Conservation (phyloP, 2,329 filamentous ascomycete genomes). For the Gnomoniopsis smithogilvyi region DNA sequence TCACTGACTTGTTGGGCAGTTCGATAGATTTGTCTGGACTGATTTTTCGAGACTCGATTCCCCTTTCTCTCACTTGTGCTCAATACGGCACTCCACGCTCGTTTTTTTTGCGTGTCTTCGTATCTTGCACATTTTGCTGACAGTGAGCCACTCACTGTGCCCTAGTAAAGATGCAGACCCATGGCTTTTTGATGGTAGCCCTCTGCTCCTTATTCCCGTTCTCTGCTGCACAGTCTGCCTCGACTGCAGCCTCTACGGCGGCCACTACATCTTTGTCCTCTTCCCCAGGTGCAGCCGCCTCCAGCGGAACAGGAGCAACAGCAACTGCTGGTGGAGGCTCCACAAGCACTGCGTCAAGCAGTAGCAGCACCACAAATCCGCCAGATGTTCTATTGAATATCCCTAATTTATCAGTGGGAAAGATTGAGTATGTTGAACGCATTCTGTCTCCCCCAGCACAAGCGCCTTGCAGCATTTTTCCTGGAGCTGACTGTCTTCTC, state of each 20-base stretch:
- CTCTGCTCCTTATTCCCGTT: constrained; percentile 28
- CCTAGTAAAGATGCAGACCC: constrained; percentile 18
- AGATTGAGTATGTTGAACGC: constrained; percentile 42
- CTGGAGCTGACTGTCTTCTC: neutral
- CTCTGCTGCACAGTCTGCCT: constrained; percentile 30
- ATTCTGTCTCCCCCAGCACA: too few species aligned
- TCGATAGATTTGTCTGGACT: too few species aligned
- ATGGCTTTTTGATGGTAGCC: constrained; percentile 24
- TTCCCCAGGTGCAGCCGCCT: constrained; percentile 9
- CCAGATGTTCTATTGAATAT: constrained; percentile 58
- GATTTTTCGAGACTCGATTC: neutral
- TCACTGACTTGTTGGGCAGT: neutral
- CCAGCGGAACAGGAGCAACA: constrained; percentile 18
- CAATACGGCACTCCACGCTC: neutral
- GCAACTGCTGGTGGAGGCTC: constrained; percentile 12
- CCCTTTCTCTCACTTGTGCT: neutral
- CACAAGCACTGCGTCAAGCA: constrained; percentile 20
- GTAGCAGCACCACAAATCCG: constrained; percentile 30
- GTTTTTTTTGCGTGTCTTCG: neutral
- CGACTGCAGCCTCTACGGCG: constrained; percentile 20
- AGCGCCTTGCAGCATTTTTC: neutral
- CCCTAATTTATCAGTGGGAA: constrained; percentile 54
- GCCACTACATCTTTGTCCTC: constrained; percentile 20
- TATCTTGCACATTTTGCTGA: neutral
- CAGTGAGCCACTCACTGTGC: neutral